Evolutionary conservation across 176 grass and related monocot species (phyloP), one percentile per base, ranked within the genome.

Genomic region (Lolium multiflorum): DNA sequence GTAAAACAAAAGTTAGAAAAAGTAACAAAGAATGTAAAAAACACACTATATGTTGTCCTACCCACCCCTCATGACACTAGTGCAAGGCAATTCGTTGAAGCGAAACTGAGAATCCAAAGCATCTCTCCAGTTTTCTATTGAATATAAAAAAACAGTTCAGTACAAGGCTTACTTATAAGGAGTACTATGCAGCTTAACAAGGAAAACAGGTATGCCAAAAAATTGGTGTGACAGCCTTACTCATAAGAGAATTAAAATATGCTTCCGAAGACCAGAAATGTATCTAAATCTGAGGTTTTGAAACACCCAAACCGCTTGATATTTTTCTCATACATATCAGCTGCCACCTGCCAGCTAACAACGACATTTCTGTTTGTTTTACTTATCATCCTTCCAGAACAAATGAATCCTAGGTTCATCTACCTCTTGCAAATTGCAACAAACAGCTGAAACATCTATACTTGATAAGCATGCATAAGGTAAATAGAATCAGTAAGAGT

Each of bases 281-380:
- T 41, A 82, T 55, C 16, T 2, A 82, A 77, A 63, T 38, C 49
- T 77, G 3, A 71, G 26, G 35, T 70, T 82, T 72, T 5, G 5
- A 13, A 13, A 49, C 68, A 68, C 38, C 48, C 5, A 60, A 55
- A 39, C 8, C 1, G 31, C 11, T 15, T 8, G 0, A 59, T 83
- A 35, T 9, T 82, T 56, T 73, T 24, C 37, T 46, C 15, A 35
- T 31, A n/a, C 15, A 25, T 72, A 72, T 12, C 6, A 15, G 37
- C 81, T 83, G 10, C 37, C 6, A 15, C n/a, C 81, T 83, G 10
- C 37, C 37, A 83, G 21, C 54, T 71, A 86, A 25, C 49, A 9
- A 71, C 16, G 0, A 2, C 4, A 17, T 11, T 20, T 24, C 7
- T n/a, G 2, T 16, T 44, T 70, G 11, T 77, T 60, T 76, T 22